Percentiles rank a stretch among this genome's conserved stretches.
Evolutionary conservation across 2,329 filamentous ascomycete species (phyloP).

Genomic region (Cladophialophora bantiana): DNA sequence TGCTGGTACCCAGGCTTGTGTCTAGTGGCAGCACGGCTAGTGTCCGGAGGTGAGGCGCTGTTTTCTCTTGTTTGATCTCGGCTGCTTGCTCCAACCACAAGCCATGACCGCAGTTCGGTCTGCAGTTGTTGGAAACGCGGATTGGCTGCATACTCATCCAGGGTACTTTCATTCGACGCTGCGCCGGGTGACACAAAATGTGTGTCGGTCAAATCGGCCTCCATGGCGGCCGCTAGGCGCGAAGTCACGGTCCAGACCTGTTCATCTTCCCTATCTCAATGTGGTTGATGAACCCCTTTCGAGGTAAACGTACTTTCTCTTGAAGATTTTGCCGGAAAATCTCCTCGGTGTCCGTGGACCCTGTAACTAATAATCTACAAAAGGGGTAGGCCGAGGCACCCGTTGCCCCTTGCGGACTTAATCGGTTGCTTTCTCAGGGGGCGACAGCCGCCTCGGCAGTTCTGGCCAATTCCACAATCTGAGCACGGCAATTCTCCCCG

Average conservation of each 20-base stretch:
- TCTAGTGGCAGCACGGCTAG: neutral
- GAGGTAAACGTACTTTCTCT: neutral
- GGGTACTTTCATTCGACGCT: slow-evolving; percentile 14
- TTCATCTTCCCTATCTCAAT: too few species aligned
- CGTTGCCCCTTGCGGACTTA: neutral
- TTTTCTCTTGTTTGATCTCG: slow-evolving; percentile 9
- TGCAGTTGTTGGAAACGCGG: slow-evolving; percentile 29
- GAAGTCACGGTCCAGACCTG: too few species aligned
- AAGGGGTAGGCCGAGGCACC: neutral
- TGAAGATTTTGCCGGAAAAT: neutral
- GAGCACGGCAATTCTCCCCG: too few species aligned
- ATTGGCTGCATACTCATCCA: slow-evolving; percentile 23
- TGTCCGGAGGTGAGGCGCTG: neutral
- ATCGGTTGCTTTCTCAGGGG: neutral
- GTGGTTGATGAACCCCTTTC: too few species aligned
- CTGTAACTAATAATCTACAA: neutral
- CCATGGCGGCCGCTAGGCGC: too few species aligned
- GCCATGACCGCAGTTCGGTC: slow-evolving; percentile 22
- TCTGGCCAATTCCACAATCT: neutral
- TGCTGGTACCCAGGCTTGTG: slow-evolving; percentile 13
- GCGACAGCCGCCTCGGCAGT: neutral
- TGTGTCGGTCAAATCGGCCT: too few species aligned
- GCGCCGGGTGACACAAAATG: slow-evolving; percentile 22
- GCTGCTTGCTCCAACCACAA: slow-evolving; percentile 19
- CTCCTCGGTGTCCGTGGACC: neutral